Base-by-base conservation (phyloP, 2,329 filamentous ascomycete genomes). In the Stemphylium beticola region DNA sequence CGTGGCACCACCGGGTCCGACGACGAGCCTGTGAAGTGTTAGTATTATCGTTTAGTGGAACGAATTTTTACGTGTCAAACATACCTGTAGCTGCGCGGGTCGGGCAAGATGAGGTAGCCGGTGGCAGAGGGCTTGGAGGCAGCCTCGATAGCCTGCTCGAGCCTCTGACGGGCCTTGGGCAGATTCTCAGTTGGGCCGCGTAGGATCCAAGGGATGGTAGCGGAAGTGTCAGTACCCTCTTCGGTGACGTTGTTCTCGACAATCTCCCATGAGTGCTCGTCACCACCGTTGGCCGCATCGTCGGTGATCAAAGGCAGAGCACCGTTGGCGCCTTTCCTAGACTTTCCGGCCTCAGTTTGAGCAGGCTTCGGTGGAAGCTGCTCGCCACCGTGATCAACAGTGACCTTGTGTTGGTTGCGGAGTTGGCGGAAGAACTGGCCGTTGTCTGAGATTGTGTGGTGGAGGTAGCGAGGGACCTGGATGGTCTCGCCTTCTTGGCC, bases 341-440 rank as follows among this genome's bases (percentile, higher is more conserved):
- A 72, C 60, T 72, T 76, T 57, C 70, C 73, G 58, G 71, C 78
- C 62, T 70, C 80, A 74, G 53, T 81, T 77, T 53, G 78, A 67
- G 37, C 84, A 77, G 89, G 84, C 78, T 88, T 92, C 34, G 87
- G 74, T 5, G 95, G 95, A 4, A 90, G 80, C 52, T 88, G 80
- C 56, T 95, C 87, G 39, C 93, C 92, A 50, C 87, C 90, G 73
- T 98, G 95, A 75, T 98, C 93, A 48, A 99, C 90, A 0, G 89
- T 95, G 62, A 99, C 92, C 64, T 91, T 88, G 77, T 91, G 84
- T 70, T 97, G 90, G 75, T 87, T 93, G 61, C 90, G 87, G 37
- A 99, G 86, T 67, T 87, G 89, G 62, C 93, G 91, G 89, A 98
- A 97, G 79, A 98, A 90, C 66, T 92, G 88, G 1, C 93, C 95